Conservation (phyloP, 1,284 basidiomycete genomes). For the Ceratobasidium sp. region DNA sequence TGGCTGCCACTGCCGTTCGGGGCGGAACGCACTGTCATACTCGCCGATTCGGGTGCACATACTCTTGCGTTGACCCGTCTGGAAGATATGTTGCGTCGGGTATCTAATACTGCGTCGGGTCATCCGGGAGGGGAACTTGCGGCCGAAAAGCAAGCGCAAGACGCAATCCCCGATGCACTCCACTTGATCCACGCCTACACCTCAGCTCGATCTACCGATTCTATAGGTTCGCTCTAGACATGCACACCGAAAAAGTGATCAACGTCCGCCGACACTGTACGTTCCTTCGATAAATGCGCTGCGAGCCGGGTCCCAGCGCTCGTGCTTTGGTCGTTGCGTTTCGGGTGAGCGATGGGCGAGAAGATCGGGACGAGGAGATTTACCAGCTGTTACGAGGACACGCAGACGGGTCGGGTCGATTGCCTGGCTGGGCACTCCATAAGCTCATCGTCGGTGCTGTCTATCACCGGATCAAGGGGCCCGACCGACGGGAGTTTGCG, state of each 20-base stretch:
- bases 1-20: conserved; percentile 33
- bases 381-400: conserved; percentile 12
- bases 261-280: conserved; percentile 27
- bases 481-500: conserved; percentile 1
- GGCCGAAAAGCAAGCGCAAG: conserved; percentile 33
- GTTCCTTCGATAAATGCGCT: conserved; percentile 39
- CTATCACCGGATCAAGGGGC: conserved; percentile 31
- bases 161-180: conserved; percentile 31
- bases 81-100: conserved; percentile 37
- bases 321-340: conserved; percentile 35
- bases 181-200: conserved; percentile 41
- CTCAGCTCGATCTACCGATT: conserved; percentile 35
- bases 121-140: conserved; percentile 38
- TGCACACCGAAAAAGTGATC: conserved; percentile 30
- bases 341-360: conserved; percentile 31
- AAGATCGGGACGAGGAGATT: conserved; percentile 37
- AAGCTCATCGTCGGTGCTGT: conserved; percentile 32
- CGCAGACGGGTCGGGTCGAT: conserved; percentile 29
- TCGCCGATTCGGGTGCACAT: conserved; percentile 39
- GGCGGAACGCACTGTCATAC: conserved; percentile 30
- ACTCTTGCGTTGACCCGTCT: conserved; percentile 26
- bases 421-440: conserved; percentile 37
- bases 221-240: conserved; percentile 33
- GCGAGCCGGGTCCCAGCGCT: conserved; percentile 18
- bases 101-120: conserved; percentile 28